These are phyloP conservation scores for Candida quercuum DNA, from an alignment of 805 yeast species.

Conservation along the genomic window DNA sequence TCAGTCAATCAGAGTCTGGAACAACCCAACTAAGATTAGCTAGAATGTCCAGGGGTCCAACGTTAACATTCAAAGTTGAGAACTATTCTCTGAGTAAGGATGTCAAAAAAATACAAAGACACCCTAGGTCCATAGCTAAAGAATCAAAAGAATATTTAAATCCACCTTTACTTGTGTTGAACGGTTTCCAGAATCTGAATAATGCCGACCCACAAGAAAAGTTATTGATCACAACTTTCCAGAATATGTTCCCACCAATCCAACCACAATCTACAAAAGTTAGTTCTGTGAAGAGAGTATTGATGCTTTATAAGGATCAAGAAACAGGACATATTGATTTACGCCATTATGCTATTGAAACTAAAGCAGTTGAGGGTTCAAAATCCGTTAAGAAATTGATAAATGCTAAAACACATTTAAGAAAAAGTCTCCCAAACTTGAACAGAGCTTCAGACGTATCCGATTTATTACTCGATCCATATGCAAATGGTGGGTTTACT, in stretches of 20 bases:
- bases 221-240: constrained; percentile 82
- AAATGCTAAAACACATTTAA: constrained; percentile 18
- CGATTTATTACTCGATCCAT: constrained; percentile 78
- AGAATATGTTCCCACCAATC: constrained; percentile 92
- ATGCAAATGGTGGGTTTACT: constrained; percentile 73
- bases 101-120: constrained; percentile 59
- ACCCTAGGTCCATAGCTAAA: constrained; percentile 72
- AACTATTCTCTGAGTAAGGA: constrained; percentile 81
- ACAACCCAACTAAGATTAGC: constrained; percentile 79
- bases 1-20: constrained; percentile 80
- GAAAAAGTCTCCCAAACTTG: constrained; percentile 26
- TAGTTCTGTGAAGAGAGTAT: constrained; percentile 71
- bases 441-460: constrained; percentile 66
- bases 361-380: constrained; percentile 69
- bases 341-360: constrained; percentile 85
- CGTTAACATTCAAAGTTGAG: constrained; percentile 73
- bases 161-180: constrained; percentile 90
- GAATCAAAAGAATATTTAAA: constrained; percentile 54
- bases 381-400: constrained; percentile 22
- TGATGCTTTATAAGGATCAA: constrained; percentile 70
- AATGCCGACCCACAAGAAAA: constrained; percentile 70
- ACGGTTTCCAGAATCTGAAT: constrained; percentile 73
- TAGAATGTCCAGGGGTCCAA: constrained; percentile 92
- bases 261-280: constrained; percentile 80
- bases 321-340: constrained; percentile 72